These are phyloP conservation scores for Dryadomyces quercivorus DNA, from an alignment of 2,329 filamentous ascomycete species.

Conservation along the genomic window DNA sequence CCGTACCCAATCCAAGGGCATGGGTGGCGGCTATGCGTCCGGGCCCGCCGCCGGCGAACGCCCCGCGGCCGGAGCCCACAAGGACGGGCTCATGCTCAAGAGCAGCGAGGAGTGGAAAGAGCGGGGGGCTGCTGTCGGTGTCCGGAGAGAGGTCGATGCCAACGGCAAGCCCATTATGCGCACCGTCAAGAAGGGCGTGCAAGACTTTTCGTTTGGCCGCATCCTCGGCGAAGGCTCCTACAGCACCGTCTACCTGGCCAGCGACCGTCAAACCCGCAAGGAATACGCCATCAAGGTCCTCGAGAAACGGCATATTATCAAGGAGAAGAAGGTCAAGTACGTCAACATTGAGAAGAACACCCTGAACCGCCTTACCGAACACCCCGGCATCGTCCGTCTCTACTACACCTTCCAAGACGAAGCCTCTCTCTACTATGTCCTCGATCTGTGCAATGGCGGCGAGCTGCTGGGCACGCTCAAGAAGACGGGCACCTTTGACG, in stretches of 20 bases:
- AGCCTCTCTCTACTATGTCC: conserved; percentile 87
- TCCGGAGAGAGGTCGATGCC: conserved; percentile 73
- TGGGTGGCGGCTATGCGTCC: conserved; percentile 42
- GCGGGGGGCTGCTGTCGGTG: conserved; percentile 73
- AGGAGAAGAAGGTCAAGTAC: conserved; percentile 99
- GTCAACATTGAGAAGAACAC: conserved; percentile 99
- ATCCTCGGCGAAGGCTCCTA: conserved; percentile 94
- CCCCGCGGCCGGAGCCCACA: conserved; percentile 23
- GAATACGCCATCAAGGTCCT: conserved; percentile 98
- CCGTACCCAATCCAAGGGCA: conserved; percentile 57
- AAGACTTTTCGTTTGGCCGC: conserved; percentile 88
- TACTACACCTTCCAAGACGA: conserved; percentile 99
- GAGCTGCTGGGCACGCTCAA: conserved; percentile 89
- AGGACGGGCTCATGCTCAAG: conserved; percentile 29
- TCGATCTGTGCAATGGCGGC: conserved; percentile 85
- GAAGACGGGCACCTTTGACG: conserved; percentile 85
- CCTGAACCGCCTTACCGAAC: conserved; percentile 86
- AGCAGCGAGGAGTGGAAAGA: conserved; percentile 95
- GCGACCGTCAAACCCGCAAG: conserved; percentile 84
- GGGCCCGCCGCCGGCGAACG: conserved; percentile 15
- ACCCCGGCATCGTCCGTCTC: conserved; percentile 88
- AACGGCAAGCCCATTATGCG: conserved; percentile 71
- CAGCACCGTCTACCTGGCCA: conserved; percentile 87
- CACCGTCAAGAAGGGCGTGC: conserved; percentile 90
- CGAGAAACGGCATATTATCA: conserved; percentile 98